A percentile compares a stretch with the other conserved stretches of the same genome.
Conservation (phyloP, 208 protist genomes). For the Wallacemonas sp. region DNA sequence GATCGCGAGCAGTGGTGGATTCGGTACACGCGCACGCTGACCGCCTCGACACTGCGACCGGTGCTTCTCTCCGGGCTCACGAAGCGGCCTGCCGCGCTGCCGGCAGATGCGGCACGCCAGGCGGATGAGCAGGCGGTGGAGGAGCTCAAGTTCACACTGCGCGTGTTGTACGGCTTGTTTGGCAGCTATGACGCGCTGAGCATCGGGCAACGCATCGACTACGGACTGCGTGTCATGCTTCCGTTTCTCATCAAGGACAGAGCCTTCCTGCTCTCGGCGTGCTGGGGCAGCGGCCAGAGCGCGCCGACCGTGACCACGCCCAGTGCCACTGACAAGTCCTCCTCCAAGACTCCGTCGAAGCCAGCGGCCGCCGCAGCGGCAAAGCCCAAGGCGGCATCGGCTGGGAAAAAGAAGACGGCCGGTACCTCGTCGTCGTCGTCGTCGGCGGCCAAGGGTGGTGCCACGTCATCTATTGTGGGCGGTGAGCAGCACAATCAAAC, state of each 20-base stretch:
- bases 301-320: background rate
- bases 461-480: background rate
- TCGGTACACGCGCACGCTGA: conserved; percentile 2
- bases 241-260: background rate
- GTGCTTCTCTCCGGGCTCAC: conserved; percentile 4
- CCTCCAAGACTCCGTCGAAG: too few species aligned
- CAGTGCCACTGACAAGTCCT: background rate
- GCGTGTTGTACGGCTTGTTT: conserved; percentile 1
- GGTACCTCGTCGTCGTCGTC: too few species aligned
- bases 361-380: too few species aligned
- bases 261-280: conserved; percentile 2
- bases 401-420: too few species aligned
- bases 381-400: too few species aligned
- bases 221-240: background rate
- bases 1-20: conserved; percentile 5
- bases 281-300: too few species aligned
- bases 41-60: background rate
- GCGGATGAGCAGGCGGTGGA: conserved; percentile 6
- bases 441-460: too few species aligned
- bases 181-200: background rate
- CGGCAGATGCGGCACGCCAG: background rate
- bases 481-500: background rate
- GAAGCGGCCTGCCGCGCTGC: background rate
- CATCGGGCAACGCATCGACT: background rate
- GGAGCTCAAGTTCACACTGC: conserved; percentile 1